Evolutionary conservation across 495 filamentous ascomycete genomes (phyloP), one percentile per base, ranked within the genome.

Genomic region (Poronia punctata): DNA sequence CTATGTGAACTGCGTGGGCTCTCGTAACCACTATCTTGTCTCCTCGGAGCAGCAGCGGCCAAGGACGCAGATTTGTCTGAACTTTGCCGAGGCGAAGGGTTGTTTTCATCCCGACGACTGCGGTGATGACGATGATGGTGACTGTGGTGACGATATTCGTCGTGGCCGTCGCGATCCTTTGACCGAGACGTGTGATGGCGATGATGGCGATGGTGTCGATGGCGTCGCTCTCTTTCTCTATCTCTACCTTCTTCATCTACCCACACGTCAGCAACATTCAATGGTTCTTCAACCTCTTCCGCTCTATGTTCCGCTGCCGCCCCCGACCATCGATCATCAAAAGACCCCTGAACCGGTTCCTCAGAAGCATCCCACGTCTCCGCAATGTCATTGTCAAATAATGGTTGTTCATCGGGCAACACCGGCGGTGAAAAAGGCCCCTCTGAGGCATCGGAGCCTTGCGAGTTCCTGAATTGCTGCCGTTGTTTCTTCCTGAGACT

Each of bases 381-480:
- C 38, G 22, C 37, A 31, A 29, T 25, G 19, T 39, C 22, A 5
- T 45, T 35, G 27, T 52, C 39, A 16, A 39, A n/a, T 33, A n/a
- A n/a, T 47, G 48, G 40, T 44, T 15, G 42, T 36, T 44, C 67
- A 38, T 66, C 70, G 5, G 70, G 52, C 12, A 71, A 59, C 10
- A 71, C 67, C 29, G 67, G 66, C n/a, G 65, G 57, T 10, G 67
- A 66, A 9, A 71, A 57, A 40, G 63, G 59, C 45, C 70, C 67
- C 48, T 71, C 67, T 18, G 61, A 62, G 19, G 60, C 48, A n/a
- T n/a, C n/a, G n/a, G n/a, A n/a, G n/a, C n/a, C n/a, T n/a, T n/a
- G n/a, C n/a, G n/a, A n/a, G n/a, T 43, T 24, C 31, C 56, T 64
- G 42, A 66, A 56, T 18, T 59, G 66, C 32, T 61, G 54, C 22